Percentiles rank a stretch among this genome's conserved stretches.
Evolutionary conservation across 345 rosid genomes (phyloP).

Genomic region (Eucalyptus marginata): DNA sequence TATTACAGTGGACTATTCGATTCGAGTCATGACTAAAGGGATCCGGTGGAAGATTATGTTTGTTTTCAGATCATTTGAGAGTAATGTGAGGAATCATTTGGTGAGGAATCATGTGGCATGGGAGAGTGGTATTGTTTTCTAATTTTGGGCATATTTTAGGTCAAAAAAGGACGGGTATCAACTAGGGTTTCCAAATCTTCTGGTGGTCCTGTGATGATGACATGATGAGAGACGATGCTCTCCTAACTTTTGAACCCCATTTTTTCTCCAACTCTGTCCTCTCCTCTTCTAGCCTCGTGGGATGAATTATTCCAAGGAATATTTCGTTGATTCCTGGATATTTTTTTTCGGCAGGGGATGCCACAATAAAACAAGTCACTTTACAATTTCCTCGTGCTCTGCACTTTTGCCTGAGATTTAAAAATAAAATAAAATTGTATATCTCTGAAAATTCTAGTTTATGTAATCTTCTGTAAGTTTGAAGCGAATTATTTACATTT

Average conservation of each 20-base stretch:
- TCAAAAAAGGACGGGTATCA: background rate
- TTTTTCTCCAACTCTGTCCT: background rate
- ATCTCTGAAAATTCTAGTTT: background rate
- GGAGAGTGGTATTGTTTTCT: background rate
- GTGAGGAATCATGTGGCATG: background rate
- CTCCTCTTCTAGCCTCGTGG: background rate
- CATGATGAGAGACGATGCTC: background rate
- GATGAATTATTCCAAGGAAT: background rate
- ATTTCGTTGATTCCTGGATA: background rate
- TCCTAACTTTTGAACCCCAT: background rate
- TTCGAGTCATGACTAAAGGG: background rate
- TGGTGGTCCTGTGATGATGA: background rate
- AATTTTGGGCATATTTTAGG: background rate
- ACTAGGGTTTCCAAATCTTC: background rate
- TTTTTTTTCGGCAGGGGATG: background rate
- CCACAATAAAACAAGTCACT: background rate
- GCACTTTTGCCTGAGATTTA: background rate
- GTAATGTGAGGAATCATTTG: background rate
- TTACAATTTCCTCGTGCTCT: background rate
- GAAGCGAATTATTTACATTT: background rate
- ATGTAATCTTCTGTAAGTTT: background rate
- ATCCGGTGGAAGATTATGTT: background rate
- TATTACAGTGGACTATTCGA: background rate
- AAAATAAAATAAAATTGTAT: background rate
- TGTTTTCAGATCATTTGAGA: background rate